phyloP scores from a whole-genome alignment of 306 rosid species.

The Vicia faba region DNA sequence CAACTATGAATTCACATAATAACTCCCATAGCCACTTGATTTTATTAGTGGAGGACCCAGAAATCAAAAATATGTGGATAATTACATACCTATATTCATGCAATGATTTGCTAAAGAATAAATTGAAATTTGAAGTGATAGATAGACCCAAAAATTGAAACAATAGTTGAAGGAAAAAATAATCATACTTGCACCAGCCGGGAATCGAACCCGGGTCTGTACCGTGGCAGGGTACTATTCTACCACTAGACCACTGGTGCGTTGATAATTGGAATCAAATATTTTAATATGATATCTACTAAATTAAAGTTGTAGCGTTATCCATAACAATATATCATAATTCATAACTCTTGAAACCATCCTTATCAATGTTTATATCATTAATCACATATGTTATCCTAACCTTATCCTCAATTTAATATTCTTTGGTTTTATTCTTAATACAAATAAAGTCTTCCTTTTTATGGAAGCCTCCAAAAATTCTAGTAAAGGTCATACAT shows the following conservation, averaged over 20 bases:
- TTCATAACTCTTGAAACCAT: neutral
- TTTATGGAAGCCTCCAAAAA: neutral
- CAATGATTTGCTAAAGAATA: too few relatives aligned
- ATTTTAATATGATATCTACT: too few relatives aligned
- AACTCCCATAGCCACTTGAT: neutral
- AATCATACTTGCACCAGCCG: constrained; percentile 52
- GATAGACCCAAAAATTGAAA: too few relatives aligned
- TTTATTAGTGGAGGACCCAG: neutral
- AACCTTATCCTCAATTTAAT: neutral
- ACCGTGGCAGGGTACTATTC: constrained; percentile 85
- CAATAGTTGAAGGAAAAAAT: too few relatives aligned
- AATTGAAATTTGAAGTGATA: too few relatives aligned
- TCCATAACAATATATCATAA: too few relatives aligned
- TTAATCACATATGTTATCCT: neutral
- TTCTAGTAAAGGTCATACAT: neutral
- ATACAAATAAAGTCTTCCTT: neutral
- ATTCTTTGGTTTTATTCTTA: neutral
- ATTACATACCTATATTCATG: neutral
- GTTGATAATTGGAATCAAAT: neutral
- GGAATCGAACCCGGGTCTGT: constrained; percentile 85
- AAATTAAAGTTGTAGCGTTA: too few relatives aligned
- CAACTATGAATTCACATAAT: neutral
- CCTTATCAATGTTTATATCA: neutral
- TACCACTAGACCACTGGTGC: constrained; percentile 99
- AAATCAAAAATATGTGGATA: constrained; percentile 2